Conservation (phyloP, 768 basidiomycete genomes). For the Lyophyllum semitale region DNA sequence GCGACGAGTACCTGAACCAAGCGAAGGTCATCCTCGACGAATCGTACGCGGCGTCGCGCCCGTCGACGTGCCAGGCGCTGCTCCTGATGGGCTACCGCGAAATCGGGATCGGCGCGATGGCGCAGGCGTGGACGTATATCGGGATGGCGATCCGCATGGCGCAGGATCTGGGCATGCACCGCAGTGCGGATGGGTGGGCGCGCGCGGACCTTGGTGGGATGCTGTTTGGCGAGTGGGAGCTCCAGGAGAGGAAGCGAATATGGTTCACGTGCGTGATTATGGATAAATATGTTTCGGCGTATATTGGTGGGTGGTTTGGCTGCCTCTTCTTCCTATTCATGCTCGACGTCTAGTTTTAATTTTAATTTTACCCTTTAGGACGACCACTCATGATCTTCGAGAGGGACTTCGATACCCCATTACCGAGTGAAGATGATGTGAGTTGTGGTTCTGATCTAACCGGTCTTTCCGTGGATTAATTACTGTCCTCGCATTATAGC, state of each 20-base stretch:
- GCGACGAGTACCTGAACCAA: constrained; percentile 67
- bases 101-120: constrained; percentile 88
- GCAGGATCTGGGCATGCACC: constrained; percentile 84
- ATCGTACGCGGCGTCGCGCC: constrained; percentile 69
- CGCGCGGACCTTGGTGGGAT: constrained; percentile 53
- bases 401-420: constrained; percentile 71
- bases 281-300: constrained; percentile 79
- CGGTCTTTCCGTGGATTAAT: background rate
- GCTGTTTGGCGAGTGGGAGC: constrained; percentile 61
- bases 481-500: constrained; percentile 30
- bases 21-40: constrained; percentile 70
- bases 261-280: constrained; percentile 81
- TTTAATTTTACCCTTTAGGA: constrained; percentile 34
- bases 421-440: constrained; percentile 66
- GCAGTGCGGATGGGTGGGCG: constrained; percentile 78
- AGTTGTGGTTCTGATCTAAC: constrained; percentile 12
- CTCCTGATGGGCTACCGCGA: constrained; percentile 84
- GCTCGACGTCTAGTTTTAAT: constrained; percentile 4
- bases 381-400: constrained; percentile 77
- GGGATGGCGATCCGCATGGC: constrained; percentile 95
- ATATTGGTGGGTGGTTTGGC: constrained; percentile 55
- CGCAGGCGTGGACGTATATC: constrained; percentile 81
- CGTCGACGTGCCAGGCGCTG: constrained; percentile 77
- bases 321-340: background rate
- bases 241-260: constrained; percentile 70